These are phyloP conservation scores for Zymoseptoria ardabiliae DNA, from an alignment of 2,329 filamentous ascomycete genomes.

Conservation along the genomic window DNA sequence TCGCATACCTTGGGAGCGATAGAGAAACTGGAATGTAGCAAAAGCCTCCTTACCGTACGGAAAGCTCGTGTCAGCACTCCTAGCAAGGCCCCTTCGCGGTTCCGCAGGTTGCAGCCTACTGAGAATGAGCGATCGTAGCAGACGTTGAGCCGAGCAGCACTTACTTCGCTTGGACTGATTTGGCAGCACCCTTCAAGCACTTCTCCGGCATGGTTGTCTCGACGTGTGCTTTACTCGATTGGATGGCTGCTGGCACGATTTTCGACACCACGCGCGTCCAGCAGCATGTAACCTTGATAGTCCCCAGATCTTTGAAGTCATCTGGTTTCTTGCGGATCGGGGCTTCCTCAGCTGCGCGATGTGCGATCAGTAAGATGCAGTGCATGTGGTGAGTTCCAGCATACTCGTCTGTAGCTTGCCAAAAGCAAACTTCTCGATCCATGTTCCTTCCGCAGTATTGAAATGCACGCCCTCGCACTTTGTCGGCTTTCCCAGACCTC, in stretches of 20 bases:
- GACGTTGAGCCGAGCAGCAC: background rate
- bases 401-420: background rate
- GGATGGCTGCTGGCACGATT: background rate
- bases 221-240: background rate
- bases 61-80: background rate
- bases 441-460: background rate
- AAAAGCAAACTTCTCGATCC: background rate
- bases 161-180: slow-evolving; percentile 19
- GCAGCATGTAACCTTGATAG: background rate
- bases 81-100: background rate
- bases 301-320: background rate
- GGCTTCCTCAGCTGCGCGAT: no score
- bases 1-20: slow-evolving; percentile 14
- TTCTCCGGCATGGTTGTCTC: slow-evolving; percentile 19
- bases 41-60: slow-evolving; percentile 17
- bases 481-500: background rate
- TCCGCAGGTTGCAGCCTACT: background rate
- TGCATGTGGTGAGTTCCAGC: no score
- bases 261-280: background rate
- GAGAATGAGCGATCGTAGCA: background rate
- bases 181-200: slow-evolving; percentile 23
- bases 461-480: background rate
- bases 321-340: background rate
- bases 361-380: background rate
- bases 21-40: slow-evolving; percentile 20